Evolutionary conservation across 306 rosid genomes (phyloP).

Genomic region (Quercus rubra): DNA sequence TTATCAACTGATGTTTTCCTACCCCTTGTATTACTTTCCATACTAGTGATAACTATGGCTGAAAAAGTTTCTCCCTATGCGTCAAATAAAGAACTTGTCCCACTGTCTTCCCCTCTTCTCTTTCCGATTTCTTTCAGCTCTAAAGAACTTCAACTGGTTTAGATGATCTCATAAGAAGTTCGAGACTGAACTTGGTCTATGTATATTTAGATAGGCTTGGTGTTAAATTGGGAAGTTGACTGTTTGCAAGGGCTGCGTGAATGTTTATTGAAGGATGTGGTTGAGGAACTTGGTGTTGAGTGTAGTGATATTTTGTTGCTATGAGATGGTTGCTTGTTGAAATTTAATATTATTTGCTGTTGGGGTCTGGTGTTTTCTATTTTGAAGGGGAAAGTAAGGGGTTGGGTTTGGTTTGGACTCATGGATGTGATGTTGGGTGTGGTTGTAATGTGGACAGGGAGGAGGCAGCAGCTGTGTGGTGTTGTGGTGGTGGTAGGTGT

Average conservation of each 20-base stretch:
- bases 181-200: slow-evolving; percentile 17
- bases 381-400: slow-evolving; percentile 75
- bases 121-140: neutral
- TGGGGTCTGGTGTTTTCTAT: slow-evolving; percentile 62
- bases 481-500: slow-evolving; percentile 70
- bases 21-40: too few species aligned
- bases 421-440: slow-evolving; percentile 80
- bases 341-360: slow-evolving; percentile 52
- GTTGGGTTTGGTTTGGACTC: slow-evolving; percentile 68
- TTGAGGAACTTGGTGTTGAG: slow-evolving; percentile 47
- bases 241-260: slow-evolving; percentile 33
- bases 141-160: slow-evolving; percentile 11
- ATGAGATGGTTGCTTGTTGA: slow-evolving; percentile 62
- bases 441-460: slow-evolving; percentile 99
- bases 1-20: neutral
- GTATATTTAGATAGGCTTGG: slow-evolving; percentile 18
- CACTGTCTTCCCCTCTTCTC: neutral
- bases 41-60: neutral
- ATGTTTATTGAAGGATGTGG: slow-evolving; percentile 43
- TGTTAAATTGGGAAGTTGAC: slow-evolving; percentile 29
- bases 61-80: neutral
- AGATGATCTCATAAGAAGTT: slow-evolving; percentile 17
- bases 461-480: slow-evolving; percentile 63
- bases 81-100: neutral
- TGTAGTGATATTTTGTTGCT: slow-evolving; percentile 45